These are phyloP conservation scores for Sclerotinia trifoliorum DNA, from an alignment of 2,329 filamentous ascomycete genomes.

Conservation along the genomic window DNA sequence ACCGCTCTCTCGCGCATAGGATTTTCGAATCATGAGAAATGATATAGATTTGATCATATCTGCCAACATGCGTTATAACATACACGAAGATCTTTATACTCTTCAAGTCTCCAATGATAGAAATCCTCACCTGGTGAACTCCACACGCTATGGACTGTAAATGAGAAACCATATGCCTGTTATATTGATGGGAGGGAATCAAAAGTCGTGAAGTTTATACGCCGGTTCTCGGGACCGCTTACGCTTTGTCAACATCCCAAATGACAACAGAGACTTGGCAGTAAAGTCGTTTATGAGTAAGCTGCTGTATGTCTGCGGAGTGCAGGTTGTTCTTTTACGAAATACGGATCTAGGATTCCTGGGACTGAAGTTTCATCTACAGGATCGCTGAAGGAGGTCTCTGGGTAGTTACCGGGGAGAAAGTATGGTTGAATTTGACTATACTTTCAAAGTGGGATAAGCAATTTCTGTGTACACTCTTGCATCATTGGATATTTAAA, in stretches of 20 bases:
- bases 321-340: background rate
- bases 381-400: too few relatives aligned
- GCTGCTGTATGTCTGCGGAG: background rate
- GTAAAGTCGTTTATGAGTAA: background rate
- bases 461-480: too few relatives aligned
- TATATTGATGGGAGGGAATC: too few relatives aligned
- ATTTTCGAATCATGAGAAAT: background rate
- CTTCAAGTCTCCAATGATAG: background rate
- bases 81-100: background rate
- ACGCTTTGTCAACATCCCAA: background rate
- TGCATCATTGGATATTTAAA: too few relatives aligned
- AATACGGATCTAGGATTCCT: background rate
- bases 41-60: background rate
- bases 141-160: background rate
- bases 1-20: background rate
- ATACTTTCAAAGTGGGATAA: too few relatives aligned
- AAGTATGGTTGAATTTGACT: too few relatives aligned
- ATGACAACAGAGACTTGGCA: background rate
- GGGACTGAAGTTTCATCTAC: too few relatives aligned
- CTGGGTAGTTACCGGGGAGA: too few relatives aligned
- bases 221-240: background rate
- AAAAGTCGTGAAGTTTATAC: background rate
- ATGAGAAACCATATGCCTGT: background rate
- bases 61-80: background rate
- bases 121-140: background rate